Evolutionary conservation across 495 filamentous ascomycete species (phyloP).

Genomic region (Cetradonia linearis): DNA sequence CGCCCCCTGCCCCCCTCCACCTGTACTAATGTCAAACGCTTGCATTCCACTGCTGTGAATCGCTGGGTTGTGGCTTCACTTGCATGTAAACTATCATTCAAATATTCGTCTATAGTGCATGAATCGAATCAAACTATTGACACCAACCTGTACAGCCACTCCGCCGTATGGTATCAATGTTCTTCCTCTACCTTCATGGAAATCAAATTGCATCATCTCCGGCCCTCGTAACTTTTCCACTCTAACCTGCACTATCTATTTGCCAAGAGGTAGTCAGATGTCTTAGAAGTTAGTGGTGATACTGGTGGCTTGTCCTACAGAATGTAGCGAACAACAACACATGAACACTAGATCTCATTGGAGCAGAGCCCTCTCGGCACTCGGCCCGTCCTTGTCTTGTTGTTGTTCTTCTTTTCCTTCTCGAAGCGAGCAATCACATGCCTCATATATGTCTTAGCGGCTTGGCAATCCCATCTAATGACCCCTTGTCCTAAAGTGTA

Average conservation of each 20-base stretch:
- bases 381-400: not conserved
- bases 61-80: not conserved
- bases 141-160: too few species aligned
- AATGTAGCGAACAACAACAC: not conserved
- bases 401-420: not conserved
- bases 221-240: too few species aligned
- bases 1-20: too few species aligned
- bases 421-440: not conserved
- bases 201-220: too few species aligned
- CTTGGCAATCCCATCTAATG: constrained; percentile 1
- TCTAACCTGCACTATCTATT: too few species aligned
- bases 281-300: too few species aligned
- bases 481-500: not conserved
- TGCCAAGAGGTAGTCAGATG: too few species aligned
- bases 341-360: not conserved
- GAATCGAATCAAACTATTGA: not conserved
- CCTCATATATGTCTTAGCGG: not conserved
- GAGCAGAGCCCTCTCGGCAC: not conserved
- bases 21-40: too few species aligned
- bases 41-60: not conserved
- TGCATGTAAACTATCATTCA: not conserved
- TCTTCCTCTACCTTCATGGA: too few species aligned
- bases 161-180: too few species aligned
- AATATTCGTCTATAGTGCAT: not conserved
- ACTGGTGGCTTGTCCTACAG: not conserved